Evolutionary conservation across 2,329 filamentous ascomycete genomes (phyloP), one percentile per base, ranked within the genome.

Genomic region (Ophiostoma tasmaniense): DNA sequence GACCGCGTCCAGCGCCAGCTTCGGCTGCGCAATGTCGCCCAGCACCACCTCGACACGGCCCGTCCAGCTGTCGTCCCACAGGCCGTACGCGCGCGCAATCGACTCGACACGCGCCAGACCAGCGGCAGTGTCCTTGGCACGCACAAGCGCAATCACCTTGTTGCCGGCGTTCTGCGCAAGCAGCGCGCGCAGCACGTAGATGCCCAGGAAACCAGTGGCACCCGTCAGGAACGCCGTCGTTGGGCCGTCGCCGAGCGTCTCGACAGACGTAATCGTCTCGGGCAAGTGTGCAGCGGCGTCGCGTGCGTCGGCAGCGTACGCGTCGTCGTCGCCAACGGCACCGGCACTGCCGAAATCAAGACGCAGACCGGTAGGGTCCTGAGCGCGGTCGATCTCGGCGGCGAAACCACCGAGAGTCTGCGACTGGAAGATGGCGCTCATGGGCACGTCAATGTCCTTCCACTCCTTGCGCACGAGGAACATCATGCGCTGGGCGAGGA

Each of bases 201-300:
- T 85, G 35, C 93, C 93, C 25, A 97, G 79, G 81, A 97, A 97
- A 2, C 93, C 93, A 5, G 93, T 97, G 3, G 91, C 92, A 61
- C 94, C 93, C 2, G 93, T 97, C 5, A 97, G 80, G 77, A 97
- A 90, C 13, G 95, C 83, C 0, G 89, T 92, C 71, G 80, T 70
- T 69, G 78, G 71, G 71, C 37, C 50, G 11, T 59, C n/a, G 25
- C 30, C 30, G 55, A 22, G 30, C 2, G 62, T 11, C 50, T 66
- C 66, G 25, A 28, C 42, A 10, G 66, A 25, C 2, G 73, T 71
- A 33, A 77, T 74, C n/a, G 73, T 70, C 7, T 70, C 70, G 64
- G 64, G 76, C 73, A 6, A 76, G 70, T 13, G 72, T 28, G 17
- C 52, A 3, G 69, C 45, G 4, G 66, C 64, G 28, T 70, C 69